A percentile compares a stretch with the other conserved stretches of the same genome.
phyloP scores from a whole-genome alignment of 2,329 filamentous ascomycete species.

The Alternaria tenuissima region DNA sequence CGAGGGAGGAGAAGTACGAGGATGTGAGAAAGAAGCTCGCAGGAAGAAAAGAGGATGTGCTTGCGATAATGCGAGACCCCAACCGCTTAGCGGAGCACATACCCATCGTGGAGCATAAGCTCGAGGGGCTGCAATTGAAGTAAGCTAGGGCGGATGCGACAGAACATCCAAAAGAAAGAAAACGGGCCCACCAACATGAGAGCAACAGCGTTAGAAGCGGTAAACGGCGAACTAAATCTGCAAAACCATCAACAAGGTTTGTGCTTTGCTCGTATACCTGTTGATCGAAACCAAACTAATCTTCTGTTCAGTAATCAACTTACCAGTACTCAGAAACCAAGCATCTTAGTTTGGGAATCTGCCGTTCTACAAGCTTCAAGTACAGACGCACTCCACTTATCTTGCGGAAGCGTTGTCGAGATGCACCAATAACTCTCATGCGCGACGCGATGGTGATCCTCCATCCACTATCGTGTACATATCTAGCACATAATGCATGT shows the following conservation, averaged over 20 bases:
- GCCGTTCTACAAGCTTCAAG: background rate
- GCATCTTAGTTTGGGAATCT: background rate
- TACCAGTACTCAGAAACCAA: background rate
- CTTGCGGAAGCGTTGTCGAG: background rate
- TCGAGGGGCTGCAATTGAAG: constrained; percentile 63
- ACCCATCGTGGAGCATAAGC: constrained; percentile 71
- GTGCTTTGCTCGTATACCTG: background rate
- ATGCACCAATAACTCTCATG: background rate
- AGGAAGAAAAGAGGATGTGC: constrained; percentile 72
- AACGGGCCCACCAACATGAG: background rate
- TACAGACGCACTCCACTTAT: background rate
- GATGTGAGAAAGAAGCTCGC: constrained; percentile 70
- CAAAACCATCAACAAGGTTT: background rate
- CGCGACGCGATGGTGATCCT: background rate
- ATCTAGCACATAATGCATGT: background rate
- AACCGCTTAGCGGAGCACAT: constrained; percentile 69
- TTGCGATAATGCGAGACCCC: constrained; percentile 78
- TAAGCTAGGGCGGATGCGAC: constrained; percentile 24
- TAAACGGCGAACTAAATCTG: background rate
- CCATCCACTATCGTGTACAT: background rate
- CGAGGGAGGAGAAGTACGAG: constrained; percentile 83
- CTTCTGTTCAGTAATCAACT: background rate
- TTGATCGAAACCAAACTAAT: background rate
- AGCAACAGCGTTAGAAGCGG: background rate
- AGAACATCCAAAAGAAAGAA: background rate